A percentile compares a stretch with the other conserved stretches of the same genome.
Evolutionary conservation across 148 eudicot genomes (phyloP).

Genomic region (Simmondsia chinensis): DNA sequence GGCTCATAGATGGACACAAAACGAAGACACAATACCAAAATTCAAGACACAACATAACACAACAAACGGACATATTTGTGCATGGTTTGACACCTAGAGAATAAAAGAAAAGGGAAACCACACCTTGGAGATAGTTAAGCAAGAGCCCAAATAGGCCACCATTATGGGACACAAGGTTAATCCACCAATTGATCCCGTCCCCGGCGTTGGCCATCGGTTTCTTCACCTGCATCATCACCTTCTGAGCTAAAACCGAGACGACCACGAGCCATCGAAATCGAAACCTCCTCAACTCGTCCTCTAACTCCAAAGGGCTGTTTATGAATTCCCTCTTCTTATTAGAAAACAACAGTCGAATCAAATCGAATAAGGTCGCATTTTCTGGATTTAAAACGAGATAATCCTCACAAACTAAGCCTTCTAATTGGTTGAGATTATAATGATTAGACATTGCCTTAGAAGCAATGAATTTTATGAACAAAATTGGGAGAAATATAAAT

Average conservation of each 20-base stretch:
- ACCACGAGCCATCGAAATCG: constrained; percentile 28
- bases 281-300: constrained; percentile 10
- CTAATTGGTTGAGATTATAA: background rate
- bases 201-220: constrained; percentile 23
- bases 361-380: constrained; percentile 14
- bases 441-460: constrained; percentile 13
- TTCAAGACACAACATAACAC: no score
- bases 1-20: no score
- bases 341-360: constrained; percentile 14
- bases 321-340: constrained; percentile 11
- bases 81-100: no score
- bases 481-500: no score
- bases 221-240: constrained; percentile 9
- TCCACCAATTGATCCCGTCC: constrained; percentile 8
- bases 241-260: constrained; percentile 18
- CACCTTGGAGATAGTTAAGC: constrained; percentile 15
- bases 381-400: constrained; percentile 26
- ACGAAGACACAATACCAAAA: no score
- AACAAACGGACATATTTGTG: no score
- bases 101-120: background rate
- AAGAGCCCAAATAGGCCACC: constrained; percentile 14
- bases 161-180: constrained; percentile 20
- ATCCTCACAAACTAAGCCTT: constrained; percentile 15
- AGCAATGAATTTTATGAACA: no score
- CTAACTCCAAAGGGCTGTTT: constrained; percentile 7